These are phyloP conservation scores for Silene noctiflora DNA, from an alignment of 179 eudicot genomes.

Conservation along the genomic window DNA sequence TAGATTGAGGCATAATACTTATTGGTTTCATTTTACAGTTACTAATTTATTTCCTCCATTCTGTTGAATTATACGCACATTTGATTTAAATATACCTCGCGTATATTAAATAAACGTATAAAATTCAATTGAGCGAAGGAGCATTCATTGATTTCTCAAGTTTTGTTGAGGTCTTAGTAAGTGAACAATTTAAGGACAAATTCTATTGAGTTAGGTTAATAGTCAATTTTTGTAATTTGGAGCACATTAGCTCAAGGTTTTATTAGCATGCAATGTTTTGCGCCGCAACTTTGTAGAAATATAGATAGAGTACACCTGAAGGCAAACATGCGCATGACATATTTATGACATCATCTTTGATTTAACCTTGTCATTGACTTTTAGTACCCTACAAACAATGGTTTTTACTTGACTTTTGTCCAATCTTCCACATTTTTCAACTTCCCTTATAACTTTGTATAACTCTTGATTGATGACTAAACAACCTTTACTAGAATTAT, in stretches of 20 bases:
- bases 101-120: too few relatives aligned
- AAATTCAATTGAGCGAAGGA: too few relatives aligned
- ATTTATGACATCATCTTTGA: constrained; percentile 25
- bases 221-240: background rate
- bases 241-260: background rate
- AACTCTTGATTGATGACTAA: constrained; percentile 14
- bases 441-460: constrained; percentile 4
- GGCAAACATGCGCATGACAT: constrained; percentile 35
- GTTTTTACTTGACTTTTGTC: background rate
- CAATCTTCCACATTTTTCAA: constrained; percentile 19
- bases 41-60: background rate
- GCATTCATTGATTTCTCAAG: too few relatives aligned
- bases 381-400: constrained; percentile 6
- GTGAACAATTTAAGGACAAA: background rate
- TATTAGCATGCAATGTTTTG: background rate
- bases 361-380: constrained; percentile 29
- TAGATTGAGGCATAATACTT: too few relatives aligned
- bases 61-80: too few relatives aligned
- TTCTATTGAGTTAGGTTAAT: constrained; percentile 8
- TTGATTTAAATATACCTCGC: too few relatives aligned
- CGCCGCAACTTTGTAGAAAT: constrained; percentile 21
- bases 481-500: background rate
- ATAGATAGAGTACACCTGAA: constrained; percentile 25
- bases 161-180: too few relatives aligned
- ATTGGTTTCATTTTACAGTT: too few relatives aligned